Percentiles rank a stretch among this genome's conserved stretches.
phyloP scores from a whole-genome alignment of 257 asterid species.

The Coffea canephora region DNA sequence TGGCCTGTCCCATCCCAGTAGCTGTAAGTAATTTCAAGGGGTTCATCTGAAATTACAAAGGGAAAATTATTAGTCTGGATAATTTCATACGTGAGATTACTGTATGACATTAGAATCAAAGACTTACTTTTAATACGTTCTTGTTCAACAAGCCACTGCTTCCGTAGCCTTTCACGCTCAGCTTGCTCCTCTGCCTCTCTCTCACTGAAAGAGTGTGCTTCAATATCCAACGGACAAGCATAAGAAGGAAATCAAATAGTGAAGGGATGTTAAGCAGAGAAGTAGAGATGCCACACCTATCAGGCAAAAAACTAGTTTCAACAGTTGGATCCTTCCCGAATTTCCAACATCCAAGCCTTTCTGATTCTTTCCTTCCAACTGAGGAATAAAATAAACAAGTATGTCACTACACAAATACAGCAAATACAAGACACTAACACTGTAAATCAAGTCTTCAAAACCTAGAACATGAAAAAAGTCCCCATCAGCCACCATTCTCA shows the following conservation, averaged over 20 bases:
- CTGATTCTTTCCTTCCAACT: constrained; percentile 52
- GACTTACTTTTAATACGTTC: constrained; percentile 77
- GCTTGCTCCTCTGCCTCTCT: constrained; percentile 99
- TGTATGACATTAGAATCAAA: constrained; percentile 1
- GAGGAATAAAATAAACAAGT: constrained; percentile 19
- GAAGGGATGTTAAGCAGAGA: not conserved
- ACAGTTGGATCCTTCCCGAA: constrained; percentile 97
- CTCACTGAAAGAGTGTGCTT: constrained; percentile 98
- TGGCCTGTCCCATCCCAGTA: constrained; percentile 99
- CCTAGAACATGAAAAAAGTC: not conserved
- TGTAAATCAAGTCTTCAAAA: not conserved
- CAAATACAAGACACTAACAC: not conserved
- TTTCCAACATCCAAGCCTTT: constrained; percentile 38
- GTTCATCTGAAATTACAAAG: constrained; percentile 56
- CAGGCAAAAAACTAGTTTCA: constrained; percentile 97
- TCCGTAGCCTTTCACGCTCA: constrained; percentile 91
- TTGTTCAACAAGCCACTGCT: constrained; percentile 90
- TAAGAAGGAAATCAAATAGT: constrained; percentile 38
- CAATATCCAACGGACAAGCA: constrained; percentile 61
- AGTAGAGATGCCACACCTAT: constrained; percentile 61
- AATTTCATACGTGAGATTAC: not conserved
- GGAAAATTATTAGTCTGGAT: not conserved
- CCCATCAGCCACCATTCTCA: not conserved
- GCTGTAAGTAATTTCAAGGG: constrained; percentile 94
- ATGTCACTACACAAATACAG: not conserved